Evolutionary conservation across 192 early-diverging fungal species (phyloP).

Genomic region (Funneliformis geosporum): DNA sequence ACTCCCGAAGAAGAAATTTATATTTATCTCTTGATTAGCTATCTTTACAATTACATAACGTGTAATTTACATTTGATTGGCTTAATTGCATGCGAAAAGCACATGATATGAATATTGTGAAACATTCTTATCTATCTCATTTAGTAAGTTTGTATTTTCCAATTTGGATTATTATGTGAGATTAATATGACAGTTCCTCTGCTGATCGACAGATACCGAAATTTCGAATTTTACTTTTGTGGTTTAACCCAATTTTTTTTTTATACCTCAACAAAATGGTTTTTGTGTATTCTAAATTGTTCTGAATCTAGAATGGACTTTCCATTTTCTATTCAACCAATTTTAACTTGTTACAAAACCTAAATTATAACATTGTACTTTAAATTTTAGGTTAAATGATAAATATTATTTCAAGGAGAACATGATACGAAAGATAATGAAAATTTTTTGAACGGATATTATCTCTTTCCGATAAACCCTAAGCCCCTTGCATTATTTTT

Average conservation of each 20-base stretch:
- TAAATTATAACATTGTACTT: neutral
- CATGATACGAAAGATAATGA: neutral
- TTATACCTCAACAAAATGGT: neutral
- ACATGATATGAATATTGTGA: neutral
- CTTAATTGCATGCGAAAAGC: neutral
- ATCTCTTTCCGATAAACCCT: neutral
- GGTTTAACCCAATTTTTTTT: neutral
- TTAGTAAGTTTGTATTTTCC: neutral
- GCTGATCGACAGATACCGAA: neutral
- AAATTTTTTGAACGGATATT: neutral
- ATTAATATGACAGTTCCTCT: neutral
- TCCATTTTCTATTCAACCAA: no score
- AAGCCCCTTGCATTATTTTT: neutral
- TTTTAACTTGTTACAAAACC: no score
- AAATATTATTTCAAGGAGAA: neutral
- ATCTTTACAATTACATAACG: neutral
- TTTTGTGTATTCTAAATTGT: neutral
- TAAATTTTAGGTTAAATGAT: neutral
- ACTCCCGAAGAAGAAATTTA: neutral
- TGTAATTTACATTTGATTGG: neutral
- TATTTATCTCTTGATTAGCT: neutral
- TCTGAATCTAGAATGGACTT: neutral
- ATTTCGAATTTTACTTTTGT: neutral
- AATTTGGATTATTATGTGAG: neutral
- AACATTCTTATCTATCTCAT: neutral